Evolutionary conservation across 768 basidiomycete genomes (phyloP).

Genomic region (Asterophora lycoperdoides): DNA sequence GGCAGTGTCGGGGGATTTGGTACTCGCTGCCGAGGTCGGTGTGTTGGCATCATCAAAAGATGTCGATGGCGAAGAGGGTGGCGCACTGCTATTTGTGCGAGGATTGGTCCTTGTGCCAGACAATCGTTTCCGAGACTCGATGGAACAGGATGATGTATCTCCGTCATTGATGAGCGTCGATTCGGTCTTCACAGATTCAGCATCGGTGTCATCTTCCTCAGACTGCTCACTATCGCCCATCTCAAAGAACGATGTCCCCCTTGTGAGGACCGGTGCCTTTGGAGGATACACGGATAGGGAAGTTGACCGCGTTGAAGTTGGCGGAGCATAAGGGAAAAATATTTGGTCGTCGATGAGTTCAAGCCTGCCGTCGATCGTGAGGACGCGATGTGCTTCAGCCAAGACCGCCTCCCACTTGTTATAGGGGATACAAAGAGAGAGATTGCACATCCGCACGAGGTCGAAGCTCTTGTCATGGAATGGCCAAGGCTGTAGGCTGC

Average conservation of each 20-base stretch:
- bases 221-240: constrained; percentile 19
- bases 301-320: constrained; percentile 11
- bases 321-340: constrained; percentile 52
- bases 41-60: constrained; percentile 4
- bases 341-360: constrained; percentile 76
- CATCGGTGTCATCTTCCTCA: constrained; percentile 27
- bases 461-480: constrained; percentile 65
- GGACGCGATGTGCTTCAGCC: constrained; percentile 56
- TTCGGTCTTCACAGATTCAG: constrained; percentile 21
- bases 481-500: constrained; percentile 54
- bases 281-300: constrained; percentile 25
- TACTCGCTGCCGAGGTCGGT: constrained; percentile 8
- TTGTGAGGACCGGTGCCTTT: constrained; percentile 11
- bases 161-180: constrained; percentile 20
- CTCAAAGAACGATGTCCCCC: constrained; percentile 22
- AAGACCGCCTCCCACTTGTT: constrained; percentile 58
- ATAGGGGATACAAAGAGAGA: constrained; percentile 57
- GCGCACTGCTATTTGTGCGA: neutral
- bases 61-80: neutral
- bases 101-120: neutral
- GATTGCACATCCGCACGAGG: constrained; percentile 68
- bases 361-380: constrained; percentile 56
- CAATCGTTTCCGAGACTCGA: constrained; percentile 13
- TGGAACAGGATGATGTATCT: constrained; percentile 8
- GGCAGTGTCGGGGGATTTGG: constrained; percentile 3